Evolutionary conservation across 2,329 filamentous ascomycete species (phyloP).

Genomic region (Teratosphaeria pseudoeucalypti): DNA sequence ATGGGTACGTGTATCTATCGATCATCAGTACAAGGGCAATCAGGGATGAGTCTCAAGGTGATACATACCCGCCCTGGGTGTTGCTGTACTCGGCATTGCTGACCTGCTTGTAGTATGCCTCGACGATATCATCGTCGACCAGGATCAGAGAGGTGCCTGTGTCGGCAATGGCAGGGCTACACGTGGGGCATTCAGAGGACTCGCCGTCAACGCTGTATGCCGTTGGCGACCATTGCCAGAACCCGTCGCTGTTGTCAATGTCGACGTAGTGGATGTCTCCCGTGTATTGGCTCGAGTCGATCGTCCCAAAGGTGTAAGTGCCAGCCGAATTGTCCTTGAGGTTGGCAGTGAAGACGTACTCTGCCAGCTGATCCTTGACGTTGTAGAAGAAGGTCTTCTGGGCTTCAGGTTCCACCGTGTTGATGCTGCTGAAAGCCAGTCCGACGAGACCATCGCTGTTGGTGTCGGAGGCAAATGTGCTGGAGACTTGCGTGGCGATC

Average conservation of each 20-base stretch:
- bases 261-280: constrained; percentile 53
- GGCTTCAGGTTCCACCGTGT: constrained; percentile 50
- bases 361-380: constrained; percentile 47
- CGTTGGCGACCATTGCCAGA: constrained; percentile 56
- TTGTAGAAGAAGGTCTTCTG: constrained; percentile 70
- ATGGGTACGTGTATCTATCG: constrained; percentile 28
- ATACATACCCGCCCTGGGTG: constrained; percentile 29
- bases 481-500: constrained; percentile 50
- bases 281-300: constrained; percentile 53
- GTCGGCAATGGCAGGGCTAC: constrained; percentile 36
- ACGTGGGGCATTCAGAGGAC: constrained; percentile 31
- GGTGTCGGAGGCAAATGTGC: constrained; percentile 49
- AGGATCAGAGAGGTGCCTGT: constrained; percentile 55
- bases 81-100: constrained; percentile 27
- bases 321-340: constrained; percentile 48
- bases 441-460: constrained; percentile 59
- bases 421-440: constrained; percentile 55
- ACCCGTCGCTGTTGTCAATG: constrained; percentile 52
- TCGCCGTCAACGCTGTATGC: constrained; percentile 48
- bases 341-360: constrained; percentile 62
- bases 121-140: constrained; percentile 40
- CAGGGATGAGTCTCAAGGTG: background rate
- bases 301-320: constrained; percentile 63
- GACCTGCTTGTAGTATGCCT: constrained; percentile 35
- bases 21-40: background rate